These are phyloP conservation scores for Linnemannia schmuckeri DNA, from an alignment of 192 early-diverging fungal species.

Conservation along the genomic window DNA sequence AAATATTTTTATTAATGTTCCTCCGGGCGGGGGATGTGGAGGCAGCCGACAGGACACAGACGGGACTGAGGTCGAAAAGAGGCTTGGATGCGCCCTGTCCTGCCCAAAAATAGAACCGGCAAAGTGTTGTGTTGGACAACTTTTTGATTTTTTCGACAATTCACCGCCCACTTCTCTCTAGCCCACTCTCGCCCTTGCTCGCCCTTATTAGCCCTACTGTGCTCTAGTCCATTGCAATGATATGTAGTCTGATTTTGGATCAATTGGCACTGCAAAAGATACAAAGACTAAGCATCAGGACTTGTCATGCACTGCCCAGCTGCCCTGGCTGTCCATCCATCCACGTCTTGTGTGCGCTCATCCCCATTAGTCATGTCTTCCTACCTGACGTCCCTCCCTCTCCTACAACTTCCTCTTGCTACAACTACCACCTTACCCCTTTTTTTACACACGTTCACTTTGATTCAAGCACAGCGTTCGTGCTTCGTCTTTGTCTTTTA, in stretches of 20 bases:
- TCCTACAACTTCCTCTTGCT: too few species aligned
- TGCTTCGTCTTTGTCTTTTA: background rate
- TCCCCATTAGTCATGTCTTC: too few species aligned
- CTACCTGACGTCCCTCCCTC: too few species aligned
- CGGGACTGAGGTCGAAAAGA: background rate
- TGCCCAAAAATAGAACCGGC: background rate
- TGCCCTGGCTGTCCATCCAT: background rate
- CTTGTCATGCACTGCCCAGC: background rate
- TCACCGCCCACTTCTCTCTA: background rate
- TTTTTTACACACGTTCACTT: background rate
- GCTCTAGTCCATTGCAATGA: background rate
- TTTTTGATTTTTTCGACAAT: background rate
- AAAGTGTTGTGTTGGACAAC: background rate
- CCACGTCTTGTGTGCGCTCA: too few species aligned
- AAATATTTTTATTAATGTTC: background rate
- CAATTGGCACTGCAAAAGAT: background rate
- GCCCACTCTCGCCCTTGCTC: background rate
- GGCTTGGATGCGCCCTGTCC: background rate
- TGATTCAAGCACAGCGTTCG: background rate
- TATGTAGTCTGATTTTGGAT: background rate
- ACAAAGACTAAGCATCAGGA: background rate
- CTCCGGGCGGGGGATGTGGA: background rate
- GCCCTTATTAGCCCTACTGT: background rate
- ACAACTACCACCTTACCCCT: too few species aligned
- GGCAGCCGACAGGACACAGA: background rate